A percentile compares a stretch with the other conserved stretches of the same genome.
Conservation (phyloP, 257 asterid genomes). For the Fraxinus pennsylvanica region DNA sequence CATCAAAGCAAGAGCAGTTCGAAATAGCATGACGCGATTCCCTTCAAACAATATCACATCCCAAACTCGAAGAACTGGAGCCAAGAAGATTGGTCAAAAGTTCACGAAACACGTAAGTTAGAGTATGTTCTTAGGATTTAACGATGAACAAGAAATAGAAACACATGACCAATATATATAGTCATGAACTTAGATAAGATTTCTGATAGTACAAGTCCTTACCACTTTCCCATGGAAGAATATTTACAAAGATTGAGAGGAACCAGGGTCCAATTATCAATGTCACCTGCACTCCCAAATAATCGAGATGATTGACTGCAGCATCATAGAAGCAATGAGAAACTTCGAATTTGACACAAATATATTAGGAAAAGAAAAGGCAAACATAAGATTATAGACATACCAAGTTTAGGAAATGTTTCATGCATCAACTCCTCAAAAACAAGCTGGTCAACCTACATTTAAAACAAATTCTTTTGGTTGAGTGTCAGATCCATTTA, state of each 20-base stretch:
- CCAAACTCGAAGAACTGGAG: conserved; percentile 90
- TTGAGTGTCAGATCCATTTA: conserved; percentile 14
- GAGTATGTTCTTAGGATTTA: conserved; percentile 7
- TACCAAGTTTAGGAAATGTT: conserved; percentile 86
- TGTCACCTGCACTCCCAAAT: conserved; percentile 89
- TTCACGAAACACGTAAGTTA: background rate
- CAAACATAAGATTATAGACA: conserved; percentile 30
- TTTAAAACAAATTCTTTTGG: conserved; percentile 20
- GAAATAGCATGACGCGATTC: conserved; percentile 91
- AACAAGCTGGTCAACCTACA: conserved; percentile 89
- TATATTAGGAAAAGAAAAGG: conserved; percentile 13
- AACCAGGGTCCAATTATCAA: conserved; percentile 93
- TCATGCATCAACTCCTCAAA: conserved; percentile 91
- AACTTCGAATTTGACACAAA: conserved; percentile 14
- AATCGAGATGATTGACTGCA: conserved; percentile 88
- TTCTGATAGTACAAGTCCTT: conserved; percentile 33
- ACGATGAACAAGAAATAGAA: conserved; percentile 9
- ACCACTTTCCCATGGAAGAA: conserved; percentile 99
- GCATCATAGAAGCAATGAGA: conserved; percentile 26
- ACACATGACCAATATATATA: conserved; percentile 1
- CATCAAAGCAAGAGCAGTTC: conserved; percentile 91
- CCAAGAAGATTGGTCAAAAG: conserved; percentile 10
- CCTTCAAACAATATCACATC: conserved; percentile 95
- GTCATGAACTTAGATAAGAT: conserved; percentile 18
- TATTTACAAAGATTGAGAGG: conserved; percentile 80